Base-by-base conservation (phyloP, 2,329 filamentous ascomycete species). In the Aspergillus sp. region DNA sequence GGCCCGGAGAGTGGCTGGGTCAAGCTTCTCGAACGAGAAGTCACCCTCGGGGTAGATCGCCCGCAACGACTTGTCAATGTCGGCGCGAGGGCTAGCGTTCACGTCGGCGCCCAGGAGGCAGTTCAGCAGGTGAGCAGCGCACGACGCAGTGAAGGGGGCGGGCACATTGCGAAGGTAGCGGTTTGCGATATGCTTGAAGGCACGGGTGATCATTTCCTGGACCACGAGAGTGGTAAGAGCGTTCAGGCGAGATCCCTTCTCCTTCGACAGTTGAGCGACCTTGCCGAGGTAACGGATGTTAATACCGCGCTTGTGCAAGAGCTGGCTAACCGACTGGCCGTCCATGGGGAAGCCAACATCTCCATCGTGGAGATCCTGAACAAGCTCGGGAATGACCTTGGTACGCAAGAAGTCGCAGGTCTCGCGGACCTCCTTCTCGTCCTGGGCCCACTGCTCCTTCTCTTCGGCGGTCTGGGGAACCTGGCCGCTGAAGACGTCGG, bases 271-370 rank as follows among this genome's bases (percentile, higher is more conserved):
- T 49, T 80, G 75, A 10, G 88, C 86, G 53, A 98, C 72, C 68
- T 84, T 86, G 56, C 93, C 93, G n/a, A 97, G 79, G 68, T 98
- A 98, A 62, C 94, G 83, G 53, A 97, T 80, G 73, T 98, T 98
- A 74, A 98, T 90, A 71, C 93, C 93, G 38, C 91, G 88, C 77
- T 95, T 95, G 76, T 98, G 93, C 63, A 98, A 78, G 45, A 96
- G 80, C 55, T 84, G 83, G 60, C 86, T 88, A 49, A 98, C 77
- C 17, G 91, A 96, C 62, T 87, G 82, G n/a, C 93, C 93, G 60
- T 98, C 94, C 89, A 97, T 96, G 10, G 93, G 93, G 75, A 97
- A 97, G 60, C 91, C 93, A 56, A 95, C 85, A 58, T 98, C 91
- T 5, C 89, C 90, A 56, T 95, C 88, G 63, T 86, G 85, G 49